Evolutionary conservation across 2,329 filamentous ascomycete species (phyloP).

Genomic region (Colletotrichum acutatum): DNA sequence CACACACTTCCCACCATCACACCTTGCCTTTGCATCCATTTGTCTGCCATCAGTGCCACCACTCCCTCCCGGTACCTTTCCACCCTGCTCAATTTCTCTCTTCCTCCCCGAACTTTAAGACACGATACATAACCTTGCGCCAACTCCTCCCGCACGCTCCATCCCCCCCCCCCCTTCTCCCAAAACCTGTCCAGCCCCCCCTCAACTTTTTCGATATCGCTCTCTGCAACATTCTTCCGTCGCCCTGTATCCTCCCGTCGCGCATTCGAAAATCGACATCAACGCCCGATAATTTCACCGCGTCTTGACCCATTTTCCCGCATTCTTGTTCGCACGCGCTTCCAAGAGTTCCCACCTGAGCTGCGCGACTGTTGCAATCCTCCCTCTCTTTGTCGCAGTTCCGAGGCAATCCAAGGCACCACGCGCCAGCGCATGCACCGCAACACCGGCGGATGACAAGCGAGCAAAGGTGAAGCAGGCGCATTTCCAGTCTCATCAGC

Average conservation of each 20-base stretch:
- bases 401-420: constrained; percentile 13
- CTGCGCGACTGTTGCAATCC: constrained; percentile 22
- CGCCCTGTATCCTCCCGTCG: constrained; percentile 18
- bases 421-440: constrained; percentile 42
- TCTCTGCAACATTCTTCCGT: constrained; percentile 25
- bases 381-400: constrained; percentile 4
- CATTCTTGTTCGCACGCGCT: constrained; percentile 1
- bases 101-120: constrained; percentile 29
- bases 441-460: constrained; percentile 44
- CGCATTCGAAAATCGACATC: constrained; percentile 12
- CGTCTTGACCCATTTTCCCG: constrained; percentile 11
- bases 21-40: constrained; percentile 25
- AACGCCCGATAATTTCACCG: constrained; percentile 20
- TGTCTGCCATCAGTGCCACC: constrained; percentile 19
- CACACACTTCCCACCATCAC: constrained; percentile 35
- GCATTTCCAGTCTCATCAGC: constrained; percentile 41
- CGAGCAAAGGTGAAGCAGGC: constrained; percentile 38
- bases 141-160: constrained; percentile 24
- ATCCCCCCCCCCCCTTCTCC: constrained; percentile 11
- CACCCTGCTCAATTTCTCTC: constrained; percentile 15
- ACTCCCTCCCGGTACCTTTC: constrained; percentile 26
- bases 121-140: constrained; percentile 38
- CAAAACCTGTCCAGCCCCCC: constrained; percentile 16
- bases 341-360: background rate
- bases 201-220: constrained; percentile 28